Conservation (phyloP, 1,284 basidiomycete species). For the Cryptococcus sp. region DNA sequence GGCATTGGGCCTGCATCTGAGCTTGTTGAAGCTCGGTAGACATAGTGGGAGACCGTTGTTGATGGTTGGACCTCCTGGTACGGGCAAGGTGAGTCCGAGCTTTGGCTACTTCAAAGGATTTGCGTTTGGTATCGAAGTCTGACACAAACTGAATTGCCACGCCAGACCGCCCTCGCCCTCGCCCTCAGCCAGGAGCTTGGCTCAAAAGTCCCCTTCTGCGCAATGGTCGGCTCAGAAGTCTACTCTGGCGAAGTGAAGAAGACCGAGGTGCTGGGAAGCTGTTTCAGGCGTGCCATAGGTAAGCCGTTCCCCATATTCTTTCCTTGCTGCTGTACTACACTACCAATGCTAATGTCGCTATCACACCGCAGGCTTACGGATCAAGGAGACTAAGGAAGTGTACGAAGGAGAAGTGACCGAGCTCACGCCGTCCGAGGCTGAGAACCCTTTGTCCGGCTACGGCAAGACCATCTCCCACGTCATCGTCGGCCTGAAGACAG, state of each 20-base stretch:
- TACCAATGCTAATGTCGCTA: not conserved
- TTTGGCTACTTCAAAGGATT: not conserved
- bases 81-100: constrained; percentile 47
- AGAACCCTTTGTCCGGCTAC: constrained; percentile 94
- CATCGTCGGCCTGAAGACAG: constrained; percentile 93
- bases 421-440: constrained; percentile 89
- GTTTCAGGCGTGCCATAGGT: constrained; percentile 95
- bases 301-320: constrained; percentile 44
- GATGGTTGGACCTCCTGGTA: constrained; percentile 53
- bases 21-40: constrained; percentile 45
- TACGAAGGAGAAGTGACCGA: constrained; percentile 99
- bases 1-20: constrained; percentile 57
- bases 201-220: constrained; percentile 93
- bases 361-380: constrained; percentile 70
- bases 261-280: constrained; percentile 96
- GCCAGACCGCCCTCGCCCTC: constrained; percentile 89
- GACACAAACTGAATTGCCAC: constrained; percentile 55
- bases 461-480: constrained; percentile 99
- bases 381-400: constrained; percentile 98
- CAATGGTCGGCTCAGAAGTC: constrained; percentile 97
- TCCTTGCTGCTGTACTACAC: not conserved
- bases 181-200: constrained; percentile 94
- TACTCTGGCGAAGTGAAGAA: constrained; percentile 98
- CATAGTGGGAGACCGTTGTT: constrained; percentile 52
- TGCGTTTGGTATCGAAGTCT: not conserved